phyloP scores from a whole-genome alignment of 208 protist genomes.

The Leishmania tropica region DNA sequence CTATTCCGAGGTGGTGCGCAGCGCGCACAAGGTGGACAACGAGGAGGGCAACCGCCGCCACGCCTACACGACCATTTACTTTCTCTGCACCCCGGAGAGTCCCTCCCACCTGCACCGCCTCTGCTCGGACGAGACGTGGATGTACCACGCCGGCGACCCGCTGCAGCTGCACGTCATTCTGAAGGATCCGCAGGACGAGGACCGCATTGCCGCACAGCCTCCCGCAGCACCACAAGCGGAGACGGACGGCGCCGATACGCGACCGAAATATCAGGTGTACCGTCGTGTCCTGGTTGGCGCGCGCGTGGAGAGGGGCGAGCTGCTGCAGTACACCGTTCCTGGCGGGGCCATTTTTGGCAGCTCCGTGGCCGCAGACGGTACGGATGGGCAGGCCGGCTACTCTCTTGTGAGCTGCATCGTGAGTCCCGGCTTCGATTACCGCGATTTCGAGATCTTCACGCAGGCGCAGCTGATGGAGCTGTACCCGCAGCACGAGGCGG shows the following conservation, averaged over 20 bases:
- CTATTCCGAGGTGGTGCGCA: conserved; percentile 32
- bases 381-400: conserved; percentile 29
- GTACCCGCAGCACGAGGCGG: conserved; percentile 47
- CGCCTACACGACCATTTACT: conserved; percentile 61
- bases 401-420: conserved; percentile 59
- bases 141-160: conserved; percentile 47
- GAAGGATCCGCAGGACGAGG: conserved; percentile 27
- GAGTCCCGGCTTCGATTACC: conserved; percentile 47
- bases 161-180: conserved; percentile 49
- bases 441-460: conserved; percentile 62
- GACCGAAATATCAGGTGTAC: conserved; percentile 30
- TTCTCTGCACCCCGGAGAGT: conserved; percentile 44
- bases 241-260: background rate
- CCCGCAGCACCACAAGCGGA: background rate
- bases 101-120: conserved; percentile 65
- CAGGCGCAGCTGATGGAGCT: conserved; percentile 43
- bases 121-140: conserved; percentile 53
- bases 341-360: conserved; percentile 50
- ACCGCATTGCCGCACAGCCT: conserved; percentile 18
- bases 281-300: conserved; percentile 30
- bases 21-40: conserved; percentile 29
- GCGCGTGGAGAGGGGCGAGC: conserved; percentile 35
- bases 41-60: conserved; percentile 18
- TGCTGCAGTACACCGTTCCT: conserved; percentile 57
- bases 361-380: conserved; percentile 26